phyloP scores from a whole-genome alignment of 306 rosid genomes.

The Calophaca sinica region DNA sequence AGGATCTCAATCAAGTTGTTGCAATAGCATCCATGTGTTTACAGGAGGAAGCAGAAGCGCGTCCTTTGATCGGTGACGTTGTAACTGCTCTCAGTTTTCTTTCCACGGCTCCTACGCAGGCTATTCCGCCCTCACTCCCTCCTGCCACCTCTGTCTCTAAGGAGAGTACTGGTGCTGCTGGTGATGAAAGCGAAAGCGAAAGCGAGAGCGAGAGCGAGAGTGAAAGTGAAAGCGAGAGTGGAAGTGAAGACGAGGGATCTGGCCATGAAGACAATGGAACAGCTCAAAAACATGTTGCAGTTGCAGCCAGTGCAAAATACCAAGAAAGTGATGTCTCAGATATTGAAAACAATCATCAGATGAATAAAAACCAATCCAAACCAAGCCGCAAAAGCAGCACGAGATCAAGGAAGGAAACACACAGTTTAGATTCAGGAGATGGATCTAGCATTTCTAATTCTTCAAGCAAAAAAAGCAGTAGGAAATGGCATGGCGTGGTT shows the following conservation, averaged over 20 bases:
- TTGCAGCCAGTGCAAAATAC: too few relatives aligned
- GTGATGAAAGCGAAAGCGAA: conserved; percentile 10
- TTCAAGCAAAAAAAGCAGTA: conserved; percentile 47
- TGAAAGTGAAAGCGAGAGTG: conserved; percentile 5
- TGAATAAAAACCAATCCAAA: background rate
- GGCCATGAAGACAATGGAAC: background rate
- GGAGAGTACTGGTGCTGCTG: background rate
- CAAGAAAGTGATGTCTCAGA: too few relatives aligned
- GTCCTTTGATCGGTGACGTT: conserved; percentile 85
- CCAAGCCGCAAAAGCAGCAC: conserved; percentile 46
- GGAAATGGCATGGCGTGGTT: conserved; percentile 19
- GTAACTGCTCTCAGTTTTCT: conserved; percentile 78
- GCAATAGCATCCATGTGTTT: conserved; percentile 93
- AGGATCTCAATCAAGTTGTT: conserved; percentile 88
- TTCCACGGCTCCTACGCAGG: conserved; percentile 50
- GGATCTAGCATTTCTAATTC: conserved; percentile 36
- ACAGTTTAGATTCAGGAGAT: conserved; percentile 44
- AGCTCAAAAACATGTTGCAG: too few relatives aligned
- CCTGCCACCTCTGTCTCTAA: conserved; percentile 23
- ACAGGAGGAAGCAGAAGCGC: conserved; percentile 83
- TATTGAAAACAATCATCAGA: background rate
- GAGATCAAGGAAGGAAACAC: conserved; percentile 10
- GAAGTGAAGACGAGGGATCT: background rate
- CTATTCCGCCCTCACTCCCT: conserved; percentile 36
- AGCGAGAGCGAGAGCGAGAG: conserved; percentile 10